phyloP scores from a whole-genome alignment of 208 protist genomes.

The Crithidia thermophila region DNA sequence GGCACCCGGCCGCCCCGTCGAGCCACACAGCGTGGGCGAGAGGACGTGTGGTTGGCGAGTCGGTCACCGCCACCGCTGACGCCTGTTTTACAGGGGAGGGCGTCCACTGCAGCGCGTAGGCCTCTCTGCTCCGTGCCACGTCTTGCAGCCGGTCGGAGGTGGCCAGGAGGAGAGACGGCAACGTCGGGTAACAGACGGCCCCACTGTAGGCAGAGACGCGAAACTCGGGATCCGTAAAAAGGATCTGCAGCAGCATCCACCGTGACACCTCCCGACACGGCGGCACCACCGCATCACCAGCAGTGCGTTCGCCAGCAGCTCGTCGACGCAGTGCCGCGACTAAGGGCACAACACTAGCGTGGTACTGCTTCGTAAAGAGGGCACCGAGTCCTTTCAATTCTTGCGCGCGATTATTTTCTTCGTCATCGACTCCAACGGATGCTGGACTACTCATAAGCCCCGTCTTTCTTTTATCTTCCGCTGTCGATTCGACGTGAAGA shows the following conservation, averaged over 20 bases:
- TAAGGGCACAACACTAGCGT: conserved; percentile 17
- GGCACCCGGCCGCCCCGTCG: conserved; percentile 13
- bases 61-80: neutral
- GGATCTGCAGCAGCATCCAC: conserved; percentile 48
- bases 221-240: conserved; percentile 65
- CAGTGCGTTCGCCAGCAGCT: neutral
- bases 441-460: too few relatives aligned
- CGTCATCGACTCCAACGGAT: too few relatives aligned
- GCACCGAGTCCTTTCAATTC: neutral
- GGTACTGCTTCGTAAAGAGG: conserved; percentile 6
- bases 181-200: conserved; percentile 58
- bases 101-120: conserved; percentile 14
- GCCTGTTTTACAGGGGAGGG: too few relatives aligned
- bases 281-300: neutral
- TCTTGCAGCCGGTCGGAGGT: conserved; percentile 22
- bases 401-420: neutral
- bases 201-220: conserved; percentile 45
- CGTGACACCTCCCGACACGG: conserved; percentile 23
- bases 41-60: neutral
- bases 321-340: conserved; percentile 10
- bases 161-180: conserved; percentile 57
- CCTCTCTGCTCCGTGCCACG: neutral
- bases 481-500: neutral
- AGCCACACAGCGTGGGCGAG: conserved; percentile 16
- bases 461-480: too few relatives aligned